phyloP scores from a whole-genome alignment of 2,329 filamentous ascomycete genomes.

The Phoma sp. region DNA sequence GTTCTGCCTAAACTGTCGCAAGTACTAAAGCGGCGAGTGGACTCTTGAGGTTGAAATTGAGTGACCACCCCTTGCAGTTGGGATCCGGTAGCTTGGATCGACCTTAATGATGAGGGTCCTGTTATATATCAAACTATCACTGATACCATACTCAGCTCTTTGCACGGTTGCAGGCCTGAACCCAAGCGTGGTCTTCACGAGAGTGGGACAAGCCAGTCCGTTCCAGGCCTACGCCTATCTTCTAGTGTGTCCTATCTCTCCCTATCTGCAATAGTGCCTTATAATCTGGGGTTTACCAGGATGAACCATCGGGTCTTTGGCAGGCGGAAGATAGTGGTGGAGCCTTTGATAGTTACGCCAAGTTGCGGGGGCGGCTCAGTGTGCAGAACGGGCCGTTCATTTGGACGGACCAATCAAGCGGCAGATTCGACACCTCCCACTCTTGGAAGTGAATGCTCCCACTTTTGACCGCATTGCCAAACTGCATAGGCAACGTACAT shows the following conservation, averaged over 20 bases:
- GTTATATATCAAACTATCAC: not conserved
- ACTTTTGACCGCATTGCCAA: not conserved
- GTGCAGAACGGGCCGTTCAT: conserved; percentile 1
- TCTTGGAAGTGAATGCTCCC: conserved; percentile 6
- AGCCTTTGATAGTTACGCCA: not conserved
- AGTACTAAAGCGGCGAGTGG: not conserved
- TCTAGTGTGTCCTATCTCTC: conserved; percentile 11
- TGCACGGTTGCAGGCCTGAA: not conserved
- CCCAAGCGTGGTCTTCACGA: conserved; percentile 5
- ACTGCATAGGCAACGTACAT: not conserved
- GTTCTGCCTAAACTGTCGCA: not conserved
- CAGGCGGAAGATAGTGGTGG: conserved; percentile 12
- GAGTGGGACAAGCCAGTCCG: conserved; percentile 15
- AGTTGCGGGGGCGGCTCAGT: conserved; percentile 5
- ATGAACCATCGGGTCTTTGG: not conserved
- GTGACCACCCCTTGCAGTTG: not conserved
- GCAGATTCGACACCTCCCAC: not conserved
- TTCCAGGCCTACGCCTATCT: conserved; percentile 13
- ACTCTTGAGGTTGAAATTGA: not conserved
- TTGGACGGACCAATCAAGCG: not conserved
- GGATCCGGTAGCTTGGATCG: not conserved
- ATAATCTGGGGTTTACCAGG: conserved; percentile 12
- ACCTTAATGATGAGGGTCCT: not conserved
- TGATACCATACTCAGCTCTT: not conserved
- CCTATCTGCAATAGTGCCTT: conserved; percentile 10